Evolutionary conservation across 768 basidiomycete species (phyloP), one percentile per base, ranked within the genome.

Genomic region (Candolleomyces eurysporus): DNA sequence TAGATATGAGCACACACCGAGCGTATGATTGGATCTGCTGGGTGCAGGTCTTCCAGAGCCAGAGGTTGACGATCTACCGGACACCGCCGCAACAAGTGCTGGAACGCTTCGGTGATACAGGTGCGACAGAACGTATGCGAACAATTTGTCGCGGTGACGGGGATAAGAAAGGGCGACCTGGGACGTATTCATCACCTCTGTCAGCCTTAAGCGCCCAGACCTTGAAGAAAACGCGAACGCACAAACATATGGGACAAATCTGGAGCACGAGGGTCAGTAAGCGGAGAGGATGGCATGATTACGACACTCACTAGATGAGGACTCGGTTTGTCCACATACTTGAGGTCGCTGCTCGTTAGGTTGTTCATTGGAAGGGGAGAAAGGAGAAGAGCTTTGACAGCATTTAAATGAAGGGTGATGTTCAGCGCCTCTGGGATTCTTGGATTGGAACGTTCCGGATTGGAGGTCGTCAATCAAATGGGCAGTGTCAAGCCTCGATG

Each of bases 51-150:
- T n/a, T 74, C 75, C n/a, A 75, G 57, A 1, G 75, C 73, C 42
- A 96, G 77, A 0, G 85, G 78, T 11, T 84, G 87, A 19, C 94
- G 85, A 73, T 96, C 94, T 32, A 96, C 85, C 11, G 94, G 94
- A 71, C 94, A 96, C 63, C 87, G 86, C 36, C 11, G 36, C 0
- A 81, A 76, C 6, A 86, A 85, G 61, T 89, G 83, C 11, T 73
- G 71, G 5, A 96, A 79, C 0, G 93, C 90, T 56, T 80, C 78
- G 19, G 76, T 66, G 63, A 95, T 90, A 69, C 94, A 96, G 30
- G 85, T 86, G 19, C 74, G 74, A 71, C 94, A 96, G 72, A 95
- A 96, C 0, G 92, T 96, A 70, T 94, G 94, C 61, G 83, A 79
- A 66, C 94, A 96, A 5, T 87, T 84, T 6, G 17, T 9, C 0